phyloP scores from a whole-genome alignment of 2,329 filamentous ascomycete species.

The Microcyclosporella mali region DNA sequence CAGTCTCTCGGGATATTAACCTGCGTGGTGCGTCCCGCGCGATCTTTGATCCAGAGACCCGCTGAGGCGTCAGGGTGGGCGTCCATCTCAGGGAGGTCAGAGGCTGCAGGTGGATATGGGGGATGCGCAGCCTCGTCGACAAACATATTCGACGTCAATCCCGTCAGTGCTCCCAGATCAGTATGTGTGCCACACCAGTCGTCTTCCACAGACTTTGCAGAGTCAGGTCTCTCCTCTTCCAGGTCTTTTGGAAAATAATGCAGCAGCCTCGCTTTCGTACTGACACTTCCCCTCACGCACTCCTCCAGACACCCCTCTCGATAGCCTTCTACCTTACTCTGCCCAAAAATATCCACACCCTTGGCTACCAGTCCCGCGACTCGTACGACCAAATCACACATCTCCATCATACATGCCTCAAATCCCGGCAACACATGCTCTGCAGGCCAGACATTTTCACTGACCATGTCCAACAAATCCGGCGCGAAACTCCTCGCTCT shows the following conservation, averaged over 20 bases:
- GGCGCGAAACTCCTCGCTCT: constrained; percentile 51
- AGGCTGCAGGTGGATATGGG: constrained; percentile 20
- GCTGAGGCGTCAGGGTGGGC: constrained; percentile 74
- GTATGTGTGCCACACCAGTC: constrained; percentile 92
- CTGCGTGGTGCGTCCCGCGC: constrained; percentile 75
- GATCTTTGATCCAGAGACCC: constrained; percentile 89
- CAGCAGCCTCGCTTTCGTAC: constrained; percentile 82
- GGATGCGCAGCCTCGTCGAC: constrained; percentile 62
- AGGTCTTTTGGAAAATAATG: constrained; percentile 75
- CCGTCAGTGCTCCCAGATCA: constrained; percentile 90
- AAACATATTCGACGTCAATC: constrained; percentile 93
- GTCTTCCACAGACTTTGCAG: constrained; percentile 51
- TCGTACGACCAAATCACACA: constrained; percentile 83
- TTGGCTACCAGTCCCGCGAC: constrained; percentile 79
- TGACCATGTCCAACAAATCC: constrained; percentile 80
- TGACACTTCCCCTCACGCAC: constrained; percentile 77
- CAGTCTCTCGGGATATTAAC: constrained; percentile 86
- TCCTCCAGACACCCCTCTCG: constrained; percentile 72
- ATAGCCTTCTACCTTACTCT: constrained; percentile 71
- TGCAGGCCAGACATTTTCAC: constrained; percentile 81
- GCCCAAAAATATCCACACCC: constrained; percentile 83
- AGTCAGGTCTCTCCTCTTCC: constrained; percentile 19
- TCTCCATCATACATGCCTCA: constrained; percentile 60
- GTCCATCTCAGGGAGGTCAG: constrained; percentile 60
- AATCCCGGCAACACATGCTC: constrained; percentile 68